Percentiles rank a stretch among this genome's conserved stretches.
Conservation (phyloP, 768 basidiomycete species). For the Russula olivacea region DNA sequence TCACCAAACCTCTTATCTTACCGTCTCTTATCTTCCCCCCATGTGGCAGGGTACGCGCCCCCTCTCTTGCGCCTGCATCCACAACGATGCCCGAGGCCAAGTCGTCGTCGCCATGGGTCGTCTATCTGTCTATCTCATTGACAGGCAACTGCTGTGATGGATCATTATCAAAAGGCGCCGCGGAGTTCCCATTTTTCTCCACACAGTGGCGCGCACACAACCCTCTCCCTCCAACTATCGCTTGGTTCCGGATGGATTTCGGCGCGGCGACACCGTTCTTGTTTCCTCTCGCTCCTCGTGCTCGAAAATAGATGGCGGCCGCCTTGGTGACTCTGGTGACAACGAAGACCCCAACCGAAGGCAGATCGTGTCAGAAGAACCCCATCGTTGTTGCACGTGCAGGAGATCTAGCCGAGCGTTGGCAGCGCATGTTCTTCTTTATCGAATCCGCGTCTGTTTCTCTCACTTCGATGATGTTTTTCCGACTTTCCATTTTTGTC, state of each 20-base stretch:
- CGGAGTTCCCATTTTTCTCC: not conserved
- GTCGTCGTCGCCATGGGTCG: not conserved
- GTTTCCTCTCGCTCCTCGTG: not conserved
- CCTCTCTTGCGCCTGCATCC: not conserved
- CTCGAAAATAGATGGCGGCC: not conserved
- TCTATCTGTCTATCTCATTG: not conserved
- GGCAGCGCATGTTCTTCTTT: not conserved
- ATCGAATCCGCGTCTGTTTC: not conserved
- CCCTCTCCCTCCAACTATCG: not conserved
- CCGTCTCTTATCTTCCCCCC: not conserved
- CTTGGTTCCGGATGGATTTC: not conserved
- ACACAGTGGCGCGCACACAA: too few relatives aligned
- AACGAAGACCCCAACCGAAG: not conserved
- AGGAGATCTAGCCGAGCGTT: not conserved
- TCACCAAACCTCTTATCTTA: not conserved
- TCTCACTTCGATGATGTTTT: not conserved
- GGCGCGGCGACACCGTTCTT: not conserved
- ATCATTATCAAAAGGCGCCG: not conserved
- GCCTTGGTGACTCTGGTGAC: not conserved
- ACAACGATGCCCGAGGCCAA: not conserved
- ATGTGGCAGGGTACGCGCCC: not conserved
- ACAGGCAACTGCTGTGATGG: not conserved
- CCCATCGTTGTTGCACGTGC: not conserved
- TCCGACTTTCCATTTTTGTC: not conserved
- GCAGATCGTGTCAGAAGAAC: not conserved